Conservation (phyloP, 768 basidiomycete species). For the Tylopilus rubrobrunneus region DNA sequence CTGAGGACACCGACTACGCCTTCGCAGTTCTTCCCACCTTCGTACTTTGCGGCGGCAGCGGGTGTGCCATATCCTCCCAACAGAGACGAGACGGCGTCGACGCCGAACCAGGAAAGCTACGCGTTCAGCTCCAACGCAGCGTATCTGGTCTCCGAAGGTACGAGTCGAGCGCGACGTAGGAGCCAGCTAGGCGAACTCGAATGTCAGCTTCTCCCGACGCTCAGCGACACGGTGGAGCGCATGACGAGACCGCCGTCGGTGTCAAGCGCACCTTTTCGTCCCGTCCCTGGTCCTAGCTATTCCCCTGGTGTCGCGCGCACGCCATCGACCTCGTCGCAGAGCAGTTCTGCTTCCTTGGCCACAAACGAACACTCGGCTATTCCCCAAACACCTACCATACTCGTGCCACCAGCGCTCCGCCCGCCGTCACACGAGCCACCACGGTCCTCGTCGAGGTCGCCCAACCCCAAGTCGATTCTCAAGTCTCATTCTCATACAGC, state of each 20-base stretch:
- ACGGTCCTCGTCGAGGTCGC: slow-evolving; percentile 20
- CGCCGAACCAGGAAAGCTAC: neutral
- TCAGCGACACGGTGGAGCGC: slow-evolving; percentile 67
- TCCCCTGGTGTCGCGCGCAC: slow-evolving; percentile 11
- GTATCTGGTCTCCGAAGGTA: slow-evolving; percentile 2
- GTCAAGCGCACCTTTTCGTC: slow-evolving; percentile 7
- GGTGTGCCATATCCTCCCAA: slow-evolving; percentile 29
- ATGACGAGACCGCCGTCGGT: slow-evolving; percentile 59
- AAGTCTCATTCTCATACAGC: slow-evolving; percentile 14
- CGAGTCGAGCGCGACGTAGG: slow-evolving; percentile 22
- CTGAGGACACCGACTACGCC: slow-evolving; percentile 22
- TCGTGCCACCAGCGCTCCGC: slow-evolving; percentile 1
- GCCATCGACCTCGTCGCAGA: slow-evolving; percentile 18
- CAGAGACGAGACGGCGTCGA: neutral
- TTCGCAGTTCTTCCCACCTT: slow-evolving; percentile 48
- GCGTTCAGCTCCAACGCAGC: slow-evolving; percentile 18
- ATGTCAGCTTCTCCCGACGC: slow-evolving; percentile 60
- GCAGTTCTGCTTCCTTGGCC: slow-evolving; percentile 13
- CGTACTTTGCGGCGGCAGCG: slow-evolving; percentile 54
- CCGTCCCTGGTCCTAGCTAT: neutral
- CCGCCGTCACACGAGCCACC: slow-evolving; percentile 17
- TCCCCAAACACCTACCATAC: neutral
- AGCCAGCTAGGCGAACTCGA: slow-evolving; percentile 54
- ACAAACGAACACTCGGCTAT: neutral
- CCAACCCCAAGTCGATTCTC: slow-evolving; percentile 32